Conservation (phyloP, 2,329 filamentous ascomycete species). For the Trichoderma asperellum region DNA sequence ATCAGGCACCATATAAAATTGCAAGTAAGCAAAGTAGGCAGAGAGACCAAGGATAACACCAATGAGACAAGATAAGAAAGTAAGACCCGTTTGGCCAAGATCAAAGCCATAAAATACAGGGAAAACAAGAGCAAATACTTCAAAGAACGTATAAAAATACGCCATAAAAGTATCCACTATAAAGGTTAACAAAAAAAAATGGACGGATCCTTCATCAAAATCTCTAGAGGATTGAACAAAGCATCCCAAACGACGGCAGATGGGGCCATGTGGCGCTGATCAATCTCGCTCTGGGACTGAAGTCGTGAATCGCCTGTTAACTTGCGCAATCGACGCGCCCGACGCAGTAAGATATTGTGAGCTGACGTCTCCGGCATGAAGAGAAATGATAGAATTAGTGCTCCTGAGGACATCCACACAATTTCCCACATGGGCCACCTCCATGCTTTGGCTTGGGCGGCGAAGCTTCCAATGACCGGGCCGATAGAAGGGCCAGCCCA, state of each 20-base stretch:
- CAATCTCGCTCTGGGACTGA: constrained; percentile 34
- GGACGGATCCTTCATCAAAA: constrained; percentile 43
- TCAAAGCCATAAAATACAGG: constrained; percentile 44
- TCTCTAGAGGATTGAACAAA: constrained; percentile 38
- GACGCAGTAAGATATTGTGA: constrained; percentile 58
- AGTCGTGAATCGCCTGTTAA: constrained; percentile 30
- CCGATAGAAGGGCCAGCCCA: constrained; percentile 58
- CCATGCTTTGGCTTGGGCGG: constrained; percentile 57
- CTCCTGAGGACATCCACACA: constrained; percentile 56
- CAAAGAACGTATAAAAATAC: constrained; percentile 64
- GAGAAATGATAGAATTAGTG: constrained; percentile 58
- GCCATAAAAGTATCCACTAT: constrained; percentile 51
- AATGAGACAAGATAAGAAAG: constrained; percentile 62
- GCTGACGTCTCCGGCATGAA: constrained; percentile 62
- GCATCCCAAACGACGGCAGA: constrained; percentile 33
- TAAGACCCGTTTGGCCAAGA: constrained; percentile 63
- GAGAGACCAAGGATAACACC: constrained; percentile 61
- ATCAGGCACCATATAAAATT: constrained; percentile 25
- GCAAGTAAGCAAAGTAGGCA: constrained; percentile 31
- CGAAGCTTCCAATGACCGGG: constrained; percentile 42
- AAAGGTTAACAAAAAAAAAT: constrained; percentile 43
- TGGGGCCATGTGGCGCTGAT: constrained; percentile 32
- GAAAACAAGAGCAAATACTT: constrained; percentile 63
- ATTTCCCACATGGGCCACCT: constrained; percentile 62
- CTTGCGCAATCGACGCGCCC: constrained; percentile 55